Evolutionary conservation across 352 stramenopile genomes (phyloP), one percentile per base, ranked within the genome.

Genomic region (Thalassiosira delicatula): DNA sequence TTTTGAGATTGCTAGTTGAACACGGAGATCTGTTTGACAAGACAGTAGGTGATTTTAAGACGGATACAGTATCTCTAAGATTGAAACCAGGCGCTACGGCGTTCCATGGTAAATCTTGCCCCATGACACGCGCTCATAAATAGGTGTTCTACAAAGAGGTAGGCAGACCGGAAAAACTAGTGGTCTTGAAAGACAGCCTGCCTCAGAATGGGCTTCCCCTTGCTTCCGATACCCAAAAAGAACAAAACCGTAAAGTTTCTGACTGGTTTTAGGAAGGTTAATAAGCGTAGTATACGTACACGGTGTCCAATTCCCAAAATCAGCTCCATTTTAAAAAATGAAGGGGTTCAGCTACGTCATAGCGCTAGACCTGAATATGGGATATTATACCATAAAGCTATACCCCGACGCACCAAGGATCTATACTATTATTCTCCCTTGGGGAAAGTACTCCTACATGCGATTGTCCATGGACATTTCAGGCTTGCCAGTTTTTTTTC

Each of bases 291-390:
- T 17, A 46, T 67, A 9, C 12, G 57, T 17, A 67, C 32, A 46
- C 29, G 30, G 29, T 67, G n/a, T 67, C 57, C 32, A 51, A 67
- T 67, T 11, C 30, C 57, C 12, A 67, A 67, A 49, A 67, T 67
- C 12, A 67, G 57, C 14, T 32, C 57, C 29, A 46, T 67, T 12
- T 21, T 67, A 67, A 51, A 33, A 67, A 27, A 44, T 67, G 37
- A n/a, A 67, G 29, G 57, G 57, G 23, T 67, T 67, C 12, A 49
- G 30, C 30, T 46, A 29, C 23, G n/a, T 23, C 17, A n/a, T 14
- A 32, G 49, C n/a, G 21, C 17, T 59, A 59, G 44, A 53, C 44
- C 44, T 53, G 23, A 53, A 53, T 23, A 53, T 53, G 44, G 44
- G 44, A 23, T 53, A 53, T 19, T 23, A 53, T 53, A 53, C 44